Conservation (phyloP, 768 basidiomycete genomes). For the Leccinum pellstonianum region DNA sequence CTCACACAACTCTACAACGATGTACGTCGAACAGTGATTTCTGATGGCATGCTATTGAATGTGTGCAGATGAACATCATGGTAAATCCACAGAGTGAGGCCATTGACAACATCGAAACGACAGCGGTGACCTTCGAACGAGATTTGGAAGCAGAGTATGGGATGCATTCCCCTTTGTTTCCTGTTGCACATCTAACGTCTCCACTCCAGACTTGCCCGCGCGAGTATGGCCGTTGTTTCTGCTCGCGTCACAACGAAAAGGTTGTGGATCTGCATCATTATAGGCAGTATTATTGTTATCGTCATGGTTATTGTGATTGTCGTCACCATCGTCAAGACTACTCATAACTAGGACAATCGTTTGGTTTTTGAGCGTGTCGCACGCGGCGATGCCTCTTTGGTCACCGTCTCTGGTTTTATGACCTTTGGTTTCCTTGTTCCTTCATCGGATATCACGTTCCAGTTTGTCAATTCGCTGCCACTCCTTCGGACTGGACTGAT, state of each 20-base stretch:
- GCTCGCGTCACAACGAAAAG: constrained; percentile 43
- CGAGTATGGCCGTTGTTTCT: constrained; percentile 31
- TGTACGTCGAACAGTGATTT: no score
- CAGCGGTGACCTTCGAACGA: constrained; percentile 53
- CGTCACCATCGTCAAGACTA: constrained; percentile 42
- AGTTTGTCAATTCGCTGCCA: neutral
- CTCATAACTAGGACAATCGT: neutral
- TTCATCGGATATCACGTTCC: constrained; percentile 6
- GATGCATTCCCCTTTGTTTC: neutral
- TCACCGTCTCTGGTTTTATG: no score
- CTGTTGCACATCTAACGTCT: neutral
- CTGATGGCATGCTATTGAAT: no score
- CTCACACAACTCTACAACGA: no score
- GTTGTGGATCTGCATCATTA: constrained; percentile 78
- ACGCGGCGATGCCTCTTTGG: neutral
- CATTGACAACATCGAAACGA: no score
- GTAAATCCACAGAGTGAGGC: no score
- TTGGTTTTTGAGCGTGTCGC: neutral
- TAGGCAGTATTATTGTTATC: constrained; percentile 44
- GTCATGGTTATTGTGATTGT: constrained; percentile 61
- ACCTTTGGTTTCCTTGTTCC: neutral
- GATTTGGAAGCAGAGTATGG: constrained; percentile 84
- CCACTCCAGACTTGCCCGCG: constrained; percentile 64
- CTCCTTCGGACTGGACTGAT: constrained; percentile 23
- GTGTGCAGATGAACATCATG: no score